Evolutionary conservation across 805 yeast species (phyloP), one percentile per base, ranked within the genome.

Genomic region (Metschnikowia orientalis): DNA sequence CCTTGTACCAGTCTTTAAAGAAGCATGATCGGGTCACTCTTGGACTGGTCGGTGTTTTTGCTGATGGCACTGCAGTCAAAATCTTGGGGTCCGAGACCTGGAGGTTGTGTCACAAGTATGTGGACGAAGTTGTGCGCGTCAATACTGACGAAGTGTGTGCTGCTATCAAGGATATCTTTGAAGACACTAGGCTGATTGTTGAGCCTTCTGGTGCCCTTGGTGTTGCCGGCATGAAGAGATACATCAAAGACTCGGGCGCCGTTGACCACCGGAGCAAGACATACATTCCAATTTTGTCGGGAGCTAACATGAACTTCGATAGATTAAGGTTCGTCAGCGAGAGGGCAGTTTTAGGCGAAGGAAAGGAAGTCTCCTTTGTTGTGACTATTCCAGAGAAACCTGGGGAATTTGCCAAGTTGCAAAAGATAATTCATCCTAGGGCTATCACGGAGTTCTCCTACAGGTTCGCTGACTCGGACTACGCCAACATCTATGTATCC

Each of bases 231-330:
- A 60, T 89, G 69, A 87, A 86, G 54, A 81, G 80, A 50, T 92
- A 88, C 56, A 71, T 90, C 23, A 69, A 73, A 15, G 55, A 61
- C 16, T 78, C 81, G 48, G 82, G 85, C 6, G 85, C 82, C 34
- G 68, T 78, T 23, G 84, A 82, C 48, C 94, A 84, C 50, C 62
- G 77, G 4, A 61, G 68, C 30, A 74, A 79, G 42, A 78, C 86
- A 1, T 88, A 86, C 50, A 81, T 85, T 23, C 90, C 97, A 5
- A 72, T 92, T 14, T 68, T 92, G 36, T 82, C 95, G 13, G 99
- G 99, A 38, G 99, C 99, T 21, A 92, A 92, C 61, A 89, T 92
- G 95, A 90, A 94, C 65, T 92, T 92, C 55, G 98, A 90, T 60
- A 75, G 99, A 50, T 70, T 92, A 50, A 74, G 99, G 56, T 92